A percentile compares a stretch with the other conserved stretches of the same genome.
Conservation (phyloP, 129 eudicot species). For the Ambrosia trifida region DNA sequence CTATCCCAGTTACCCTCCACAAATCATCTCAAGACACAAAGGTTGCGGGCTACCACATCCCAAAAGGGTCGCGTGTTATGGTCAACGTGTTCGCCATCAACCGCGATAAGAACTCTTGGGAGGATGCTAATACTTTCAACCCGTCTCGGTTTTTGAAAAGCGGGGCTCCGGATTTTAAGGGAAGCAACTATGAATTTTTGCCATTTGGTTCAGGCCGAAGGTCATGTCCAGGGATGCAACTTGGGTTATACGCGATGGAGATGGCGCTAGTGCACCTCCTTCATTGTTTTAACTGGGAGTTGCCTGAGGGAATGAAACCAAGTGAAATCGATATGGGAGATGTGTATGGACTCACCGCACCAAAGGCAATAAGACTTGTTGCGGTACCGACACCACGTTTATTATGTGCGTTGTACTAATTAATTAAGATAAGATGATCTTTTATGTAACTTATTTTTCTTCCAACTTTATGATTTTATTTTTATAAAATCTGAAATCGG, state of each 20-base stretch:
- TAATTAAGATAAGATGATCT: background rate
- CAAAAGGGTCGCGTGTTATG: conserved; percentile 38
- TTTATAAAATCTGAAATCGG: background rate
- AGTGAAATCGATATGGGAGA: conserved; percentile 71
- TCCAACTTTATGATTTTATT: background rate
- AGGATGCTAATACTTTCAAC: conserved; percentile 31
- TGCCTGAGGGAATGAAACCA: conserved; percentile 37
- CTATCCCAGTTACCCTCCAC: conserved; percentile 32
- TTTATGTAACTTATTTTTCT: background rate
- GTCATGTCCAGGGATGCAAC: conserved; percentile 39
- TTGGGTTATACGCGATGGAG: conserved; percentile 35
- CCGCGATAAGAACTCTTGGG: conserved; percentile 37
- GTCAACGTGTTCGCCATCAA: conserved; percentile 40
- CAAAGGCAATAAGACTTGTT: conserved; percentile 58
- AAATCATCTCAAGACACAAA: conserved; percentile 29
- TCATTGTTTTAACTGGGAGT: conserved; percentile 40
- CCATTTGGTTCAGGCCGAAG: conserved; percentile 45
- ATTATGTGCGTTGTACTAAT: conserved; percentile 40
- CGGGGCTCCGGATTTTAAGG: conserved; percentile 35
- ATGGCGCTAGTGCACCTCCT: conserved; percentile 38
- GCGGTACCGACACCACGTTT: conserved; percentile 79
- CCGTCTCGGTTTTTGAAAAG: conserved; percentile 34
- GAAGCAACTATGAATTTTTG: conserved; percentile 32
- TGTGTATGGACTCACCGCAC: conserved; percentile 68
- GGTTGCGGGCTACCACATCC: conserved; percentile 35